Evolutionary conservation across 306 rosid genomes (phyloP), one percentile per base, ranked within the genome.

Genomic region (Senna siamea): DNA sequence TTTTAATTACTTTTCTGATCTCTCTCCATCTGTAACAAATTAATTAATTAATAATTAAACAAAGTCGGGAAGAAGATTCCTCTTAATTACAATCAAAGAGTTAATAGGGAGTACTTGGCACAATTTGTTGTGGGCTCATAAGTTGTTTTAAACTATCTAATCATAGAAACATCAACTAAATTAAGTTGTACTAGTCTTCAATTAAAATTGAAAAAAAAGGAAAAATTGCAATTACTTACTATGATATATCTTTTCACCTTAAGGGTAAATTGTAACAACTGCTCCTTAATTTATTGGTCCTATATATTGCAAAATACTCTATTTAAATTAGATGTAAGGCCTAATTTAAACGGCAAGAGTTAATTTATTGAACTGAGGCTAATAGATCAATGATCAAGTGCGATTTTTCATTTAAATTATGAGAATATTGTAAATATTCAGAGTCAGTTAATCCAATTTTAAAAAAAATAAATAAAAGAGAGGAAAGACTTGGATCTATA

Each of bases 1-100:
- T 38, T 4, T 62, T 72, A n/a, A n/a, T n/a, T n/a, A n/a, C n/a
- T 41, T 34, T 19, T 52, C 58, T 65, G 77, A 70, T 30, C 60
- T 56, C 60, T 56, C 0, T 0, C 44, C 26, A 17, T 44, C 30
- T 55, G 28, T 34, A 15, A n/a, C 44, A 57, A 56, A 57, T 53
- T 12, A 66, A 18, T 43, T 26, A 26, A 26, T 26, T 26, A 26
- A 26, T 26, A 26, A 46, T 11, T 22, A 19, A 47, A 22, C n/a
- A 56, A 62, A 61, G 32, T 7, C 3, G 32, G 14, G 43, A 32
- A 69, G 15, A 53, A 63, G 64, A 20, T 76, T 74, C 66, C 28
- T 41, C 59, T 26, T 26, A 26, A 26, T 57, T 2, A 41, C 72
- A 70, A 14, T 59, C 71, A 26, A 28, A 11, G n/a, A 79, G 54